phyloP scores from a whole-genome alignment of 2,329 filamentous ascomycete genomes.

The Claviceps sp. region DNA sequence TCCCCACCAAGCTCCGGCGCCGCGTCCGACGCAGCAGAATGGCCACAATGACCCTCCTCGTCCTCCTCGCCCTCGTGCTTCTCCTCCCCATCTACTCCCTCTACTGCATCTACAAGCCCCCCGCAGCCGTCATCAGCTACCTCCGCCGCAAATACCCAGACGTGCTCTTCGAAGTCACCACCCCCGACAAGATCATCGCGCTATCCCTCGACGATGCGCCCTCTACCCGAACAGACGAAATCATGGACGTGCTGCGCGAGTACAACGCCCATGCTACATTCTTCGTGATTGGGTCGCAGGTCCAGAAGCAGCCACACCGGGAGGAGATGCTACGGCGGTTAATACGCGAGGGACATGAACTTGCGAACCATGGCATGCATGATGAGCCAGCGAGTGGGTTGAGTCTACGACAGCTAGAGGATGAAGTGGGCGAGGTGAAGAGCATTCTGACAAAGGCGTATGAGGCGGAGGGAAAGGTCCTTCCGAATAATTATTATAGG shows the following conservation, averaged over 20 bases:
- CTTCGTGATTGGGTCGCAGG: slow-evolving; percentile 76
- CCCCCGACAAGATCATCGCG: slow-evolving; percentile 53
- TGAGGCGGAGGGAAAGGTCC: slow-evolving; percentile 24
- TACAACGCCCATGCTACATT: slow-evolving; percentile 67
- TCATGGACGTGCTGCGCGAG: slow-evolving; percentile 52
- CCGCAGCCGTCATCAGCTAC: slow-evolving; percentile 54
- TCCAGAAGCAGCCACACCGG: slow-evolving; percentile 28
- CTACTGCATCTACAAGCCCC: slow-evolving; percentile 73
- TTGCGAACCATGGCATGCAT: slow-evolving; percentile 82
- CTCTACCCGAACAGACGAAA: slow-evolving; percentile 55
- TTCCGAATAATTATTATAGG: slow-evolving; percentile 56
- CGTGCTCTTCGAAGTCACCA: slow-evolving; percentile 58
- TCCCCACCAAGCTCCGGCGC: slow-evolving; percentile 43
- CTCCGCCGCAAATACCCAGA: slow-evolving; percentile 62
- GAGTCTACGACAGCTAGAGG: slow-evolving; percentile 40
- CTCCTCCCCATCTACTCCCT: slow-evolving; percentile 29
- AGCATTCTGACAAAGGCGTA: slow-evolving; percentile 45
- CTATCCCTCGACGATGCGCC: slow-evolving; percentile 83
- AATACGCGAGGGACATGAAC: slow-evolving; percentile 51
- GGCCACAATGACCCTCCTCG: slow-evolving; percentile 35
- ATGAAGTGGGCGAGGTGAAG: slow-evolving; percentile 55
- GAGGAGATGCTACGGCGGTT: slow-evolving; percentile 43
- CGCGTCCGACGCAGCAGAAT: slow-evolving; percentile 45
- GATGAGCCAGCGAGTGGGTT: slow-evolving; percentile 63
- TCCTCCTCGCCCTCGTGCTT: slow-evolving; percentile 22